Evolutionary conservation across 192 early-diverging fungal genomes (phyloP).

Genomic region (Gigaspora rosea): DNA sequence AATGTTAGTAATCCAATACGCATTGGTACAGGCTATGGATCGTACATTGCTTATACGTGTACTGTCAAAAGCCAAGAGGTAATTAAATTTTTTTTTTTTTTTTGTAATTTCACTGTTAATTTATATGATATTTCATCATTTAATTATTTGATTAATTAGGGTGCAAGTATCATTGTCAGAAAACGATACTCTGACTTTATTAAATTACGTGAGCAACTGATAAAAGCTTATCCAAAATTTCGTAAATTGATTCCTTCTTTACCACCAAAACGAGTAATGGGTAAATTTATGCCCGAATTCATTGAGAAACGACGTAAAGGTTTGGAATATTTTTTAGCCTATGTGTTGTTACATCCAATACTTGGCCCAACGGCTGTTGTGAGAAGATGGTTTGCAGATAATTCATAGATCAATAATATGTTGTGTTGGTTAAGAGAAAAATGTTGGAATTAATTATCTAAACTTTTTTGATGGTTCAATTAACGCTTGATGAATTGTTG

Average conservation of each 20-base stretch:
- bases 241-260: constrained; percentile 44
- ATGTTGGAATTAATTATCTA: no score
- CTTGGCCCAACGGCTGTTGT: constrained; percentile 42
- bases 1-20: constrained; percentile 43
- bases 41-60: constrained; percentile 49
- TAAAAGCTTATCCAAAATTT: constrained; percentile 38
- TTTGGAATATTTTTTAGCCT: constrained; percentile 50
- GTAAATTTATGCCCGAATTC: constrained; percentile 47
- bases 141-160: constrained; percentile 29
- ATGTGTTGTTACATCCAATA: constrained; percentile 45
- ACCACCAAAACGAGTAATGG: constrained; percentile 48
- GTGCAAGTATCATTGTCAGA: constrained; percentile 35
- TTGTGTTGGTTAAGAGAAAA: no score
- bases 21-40: constrained; percentile 47
- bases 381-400: constrained; percentile 40
- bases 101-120: neutral
- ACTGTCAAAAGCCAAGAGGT: constrained; percentile 45
- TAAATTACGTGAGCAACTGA: constrained; percentile 34
- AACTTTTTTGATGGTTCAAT: no score
- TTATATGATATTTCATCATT: neutral
- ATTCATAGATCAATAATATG: neutral
- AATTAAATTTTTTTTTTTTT: no score
- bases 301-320: constrained; percentile 45
- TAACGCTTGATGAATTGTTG: no score
- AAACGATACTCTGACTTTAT: constrained; percentile 53